phyloP scores from a whole-genome alignment of 2,329 filamentous ascomycete species.

The Magnaporthiopsis poae region DNA sequence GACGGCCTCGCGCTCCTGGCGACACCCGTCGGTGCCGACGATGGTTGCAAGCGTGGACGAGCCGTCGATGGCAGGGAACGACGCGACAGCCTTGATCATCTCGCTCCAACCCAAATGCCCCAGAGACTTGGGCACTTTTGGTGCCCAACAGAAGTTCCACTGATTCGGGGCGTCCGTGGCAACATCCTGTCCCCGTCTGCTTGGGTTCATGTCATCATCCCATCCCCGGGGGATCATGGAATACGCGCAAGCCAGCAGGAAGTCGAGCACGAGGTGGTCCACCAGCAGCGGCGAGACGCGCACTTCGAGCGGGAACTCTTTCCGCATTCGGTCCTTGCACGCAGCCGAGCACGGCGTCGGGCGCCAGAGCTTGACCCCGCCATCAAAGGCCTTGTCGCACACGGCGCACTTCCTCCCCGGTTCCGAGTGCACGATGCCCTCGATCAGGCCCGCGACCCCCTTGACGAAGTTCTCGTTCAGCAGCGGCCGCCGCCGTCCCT shows the following conservation, averaged over 20 bases:
- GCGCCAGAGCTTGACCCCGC: slow-evolving; percentile 3
- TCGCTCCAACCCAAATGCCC: background rate
- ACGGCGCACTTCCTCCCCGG: background rate
- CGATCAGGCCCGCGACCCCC: background rate
- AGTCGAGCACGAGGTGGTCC: slow-evolving; percentile 6
- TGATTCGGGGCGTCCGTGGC: no score
- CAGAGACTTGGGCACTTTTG: background rate
- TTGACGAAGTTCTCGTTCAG: no score
- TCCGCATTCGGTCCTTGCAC: background rate
- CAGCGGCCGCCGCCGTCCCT: background rate
- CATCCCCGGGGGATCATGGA: background rate
- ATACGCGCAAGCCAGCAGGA: slow-evolving; percentile 1
- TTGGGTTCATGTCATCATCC: no score
- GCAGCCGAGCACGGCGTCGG: background rate
- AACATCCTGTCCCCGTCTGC: no score
- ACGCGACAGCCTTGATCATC: background rate
- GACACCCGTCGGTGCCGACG: background rate
- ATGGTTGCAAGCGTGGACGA: background rate
- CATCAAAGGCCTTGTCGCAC: background rate
- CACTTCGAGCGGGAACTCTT: background rate
- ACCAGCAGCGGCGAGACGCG: slow-evolving; percentile 7
- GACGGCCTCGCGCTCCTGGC: background rate
- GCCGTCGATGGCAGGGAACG: background rate
- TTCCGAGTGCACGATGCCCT: background rate
- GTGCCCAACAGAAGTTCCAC: no score